Evolutionary conservation across 768 basidiomycete genomes (phyloP).

Genomic region (Mycena pura): DNA sequence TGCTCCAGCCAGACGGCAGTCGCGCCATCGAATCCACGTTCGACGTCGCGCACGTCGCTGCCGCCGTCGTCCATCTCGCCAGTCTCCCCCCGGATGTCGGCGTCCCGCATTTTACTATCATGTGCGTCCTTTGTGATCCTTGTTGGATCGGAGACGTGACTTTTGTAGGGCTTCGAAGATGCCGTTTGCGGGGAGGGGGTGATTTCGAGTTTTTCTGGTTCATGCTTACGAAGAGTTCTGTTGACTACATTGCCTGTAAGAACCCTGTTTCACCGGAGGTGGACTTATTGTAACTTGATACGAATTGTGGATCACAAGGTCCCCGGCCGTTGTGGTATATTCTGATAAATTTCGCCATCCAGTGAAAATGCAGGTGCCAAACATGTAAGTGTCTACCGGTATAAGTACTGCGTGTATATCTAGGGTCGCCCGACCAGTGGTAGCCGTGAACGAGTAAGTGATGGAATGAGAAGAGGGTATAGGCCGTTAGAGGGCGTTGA

Average conservation of each 20-base stretch:
- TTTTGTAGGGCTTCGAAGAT: constrained; percentile 33
- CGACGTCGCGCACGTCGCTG: constrained; percentile 74
- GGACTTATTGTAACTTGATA: too few relatives aligned
- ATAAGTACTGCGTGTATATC: too few relatives aligned
- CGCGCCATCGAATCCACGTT: constrained; percentile 66
- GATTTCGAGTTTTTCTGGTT: not conserved
- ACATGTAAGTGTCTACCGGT: too few relatives aligned
- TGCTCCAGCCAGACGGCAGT: constrained; percentile 73
- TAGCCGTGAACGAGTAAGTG: too few relatives aligned
- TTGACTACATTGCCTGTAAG: not conserved
- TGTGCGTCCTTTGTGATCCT: constrained; percentile 52
- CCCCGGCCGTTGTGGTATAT: too few relatives aligned
- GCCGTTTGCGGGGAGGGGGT: constrained; percentile 40
- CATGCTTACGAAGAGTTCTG: not conserved
- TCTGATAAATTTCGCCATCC: too few relatives aligned
- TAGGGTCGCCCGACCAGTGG: too few relatives aligned
- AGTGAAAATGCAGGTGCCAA: too few relatives aligned
- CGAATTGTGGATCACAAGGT: not conserved
- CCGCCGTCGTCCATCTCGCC: constrained; percentile 75
- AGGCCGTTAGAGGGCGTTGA: too few relatives aligned
- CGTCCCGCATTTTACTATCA: constrained; percentile 74
- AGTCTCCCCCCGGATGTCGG: constrained; percentile 71
- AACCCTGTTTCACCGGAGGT: too few relatives aligned
- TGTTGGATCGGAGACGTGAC: not conserved
- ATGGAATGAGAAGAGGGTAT: too few relatives aligned